Evolutionary conservation across 331 rosid species (phyloP).

Genomic region (Pyracantha coccinea): DNA sequence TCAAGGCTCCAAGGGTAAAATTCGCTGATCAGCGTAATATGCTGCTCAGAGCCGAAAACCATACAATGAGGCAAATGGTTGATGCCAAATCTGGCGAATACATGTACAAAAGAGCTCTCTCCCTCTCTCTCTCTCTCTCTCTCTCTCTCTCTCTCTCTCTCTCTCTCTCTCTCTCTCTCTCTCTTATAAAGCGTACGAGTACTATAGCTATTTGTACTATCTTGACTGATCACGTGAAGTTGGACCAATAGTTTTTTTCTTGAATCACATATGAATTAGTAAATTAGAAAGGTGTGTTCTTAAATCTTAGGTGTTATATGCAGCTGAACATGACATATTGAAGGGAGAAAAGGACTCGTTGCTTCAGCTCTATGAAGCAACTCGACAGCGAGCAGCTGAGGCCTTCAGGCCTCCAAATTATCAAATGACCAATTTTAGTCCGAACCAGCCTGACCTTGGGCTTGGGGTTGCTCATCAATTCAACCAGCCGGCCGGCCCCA

Average conservation of each 20-base stretch:
- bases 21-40: constrained; percentile 2
- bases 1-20: constrained; percentile 8
- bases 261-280: background rate
- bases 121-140: background rate
- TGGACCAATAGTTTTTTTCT: too few species aligned
- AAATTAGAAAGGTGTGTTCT: background rate
- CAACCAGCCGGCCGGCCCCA: background rate
- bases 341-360: constrained; percentile 16
- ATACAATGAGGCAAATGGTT: constrained; percentile 10
- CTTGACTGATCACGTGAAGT: background rate
- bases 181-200: background rate
- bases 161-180: too few species aligned
- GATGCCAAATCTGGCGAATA: constrained; percentile 5
- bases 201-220: background rate
- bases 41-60: constrained; percentile 20
- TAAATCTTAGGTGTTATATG: background rate
- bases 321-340: constrained; percentile 26
- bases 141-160: background rate
- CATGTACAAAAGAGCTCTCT: constrained; percentile 12
- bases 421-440: background rate
- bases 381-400: background rate
- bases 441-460: background rate
- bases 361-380: background rate
- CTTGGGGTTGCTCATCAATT: background rate
- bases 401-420: background rate